Evolutionary conservation across 1,139 yeast species (phyloP).

Genomic region (Yamadazyma diddensiae): DNA sequence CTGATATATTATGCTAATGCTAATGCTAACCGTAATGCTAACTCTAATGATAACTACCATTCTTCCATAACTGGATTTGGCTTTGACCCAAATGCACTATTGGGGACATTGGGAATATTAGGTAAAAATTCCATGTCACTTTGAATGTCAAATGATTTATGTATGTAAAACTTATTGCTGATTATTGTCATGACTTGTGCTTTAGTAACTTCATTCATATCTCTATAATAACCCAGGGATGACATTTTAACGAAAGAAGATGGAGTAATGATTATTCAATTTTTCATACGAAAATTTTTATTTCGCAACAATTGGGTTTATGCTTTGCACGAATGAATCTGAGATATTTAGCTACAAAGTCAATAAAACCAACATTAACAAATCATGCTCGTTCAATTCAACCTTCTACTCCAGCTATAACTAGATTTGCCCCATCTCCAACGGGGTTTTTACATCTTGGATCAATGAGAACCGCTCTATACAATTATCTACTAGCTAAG

Average conservation of each 20-base stretch:
- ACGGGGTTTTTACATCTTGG: slow-evolving; percentile 93
- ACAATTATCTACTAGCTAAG: slow-evolving; percentile 79
- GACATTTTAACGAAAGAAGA: slow-evolving; percentile 1
- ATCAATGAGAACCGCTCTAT: slow-evolving; percentile 87
- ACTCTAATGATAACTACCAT: background rate
- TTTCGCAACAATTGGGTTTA: slow-evolving; percentile 4
- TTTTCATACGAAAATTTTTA: slow-evolving; percentile 7
- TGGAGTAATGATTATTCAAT: no score
- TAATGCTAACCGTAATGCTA: no score
- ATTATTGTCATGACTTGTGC: slow-evolving; percentile 25
- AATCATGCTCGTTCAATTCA: slow-evolving; percentile 30
- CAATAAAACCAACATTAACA: background rate
- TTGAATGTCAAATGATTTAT: slow-evolving; percentile 66
- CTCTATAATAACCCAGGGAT: slow-evolving; percentile 5
- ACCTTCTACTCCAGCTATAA: slow-evolving; percentile 64
- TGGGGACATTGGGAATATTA: slow-evolving; percentile 24
- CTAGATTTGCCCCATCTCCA: slow-evolving; percentile 98
- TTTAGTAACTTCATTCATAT: slow-evolving; percentile 2
- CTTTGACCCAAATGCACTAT: no score
- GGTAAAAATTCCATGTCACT: slow-evolving; percentile 76
- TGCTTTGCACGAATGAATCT: slow-evolving; percentile 1
- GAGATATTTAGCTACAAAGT: background rate
- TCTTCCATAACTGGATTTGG: background rate
- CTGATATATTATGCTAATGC: no score
- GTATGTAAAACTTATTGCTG: slow-evolving; percentile 54